Conservation (phyloP, 202 grass and related monocot genomes). For the Panicum hallii region DNA sequence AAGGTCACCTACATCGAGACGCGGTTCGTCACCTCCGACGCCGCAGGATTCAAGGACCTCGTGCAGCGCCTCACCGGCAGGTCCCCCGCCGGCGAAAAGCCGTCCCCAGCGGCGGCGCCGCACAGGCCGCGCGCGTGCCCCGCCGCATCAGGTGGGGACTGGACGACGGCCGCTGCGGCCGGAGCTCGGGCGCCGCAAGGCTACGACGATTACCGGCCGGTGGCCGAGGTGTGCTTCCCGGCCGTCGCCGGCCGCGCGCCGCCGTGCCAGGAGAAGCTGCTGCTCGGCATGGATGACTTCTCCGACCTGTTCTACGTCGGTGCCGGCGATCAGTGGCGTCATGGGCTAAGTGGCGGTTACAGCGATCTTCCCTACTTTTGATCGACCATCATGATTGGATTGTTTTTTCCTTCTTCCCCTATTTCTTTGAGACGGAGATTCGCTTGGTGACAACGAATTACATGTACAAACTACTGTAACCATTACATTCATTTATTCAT, state of each 20-base stretch:
- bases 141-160: too few relatives aligned
- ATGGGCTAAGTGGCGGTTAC: neutral
- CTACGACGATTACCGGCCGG: neutral
- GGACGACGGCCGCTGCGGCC: neutral
- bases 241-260: neutral
- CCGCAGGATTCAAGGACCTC: conserved; percentile 63
- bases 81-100: neutral
- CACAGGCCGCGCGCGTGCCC: neutral
- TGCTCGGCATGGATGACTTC: neutral
- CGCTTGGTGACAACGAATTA: neutral
- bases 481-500: too few relatives aligned
- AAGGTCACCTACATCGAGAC: conserved; percentile 81
- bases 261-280: neutral
- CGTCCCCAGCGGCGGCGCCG: neutral
- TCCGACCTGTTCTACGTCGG: conserved; percentile 13
- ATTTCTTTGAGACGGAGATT: neutral
- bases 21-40: conserved; percentile 63
- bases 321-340: neutral
- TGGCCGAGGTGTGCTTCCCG: neutral
- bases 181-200: neutral
- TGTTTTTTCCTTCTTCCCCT: neutral
- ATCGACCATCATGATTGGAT: neutral
- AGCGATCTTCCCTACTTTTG: neutral
- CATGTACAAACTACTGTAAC: neutral
- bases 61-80: conserved; percentile 81